Evolutionary conservation across 345 rosid species (phyloP).

Genomic region (Aegle marmelos): DNA sequence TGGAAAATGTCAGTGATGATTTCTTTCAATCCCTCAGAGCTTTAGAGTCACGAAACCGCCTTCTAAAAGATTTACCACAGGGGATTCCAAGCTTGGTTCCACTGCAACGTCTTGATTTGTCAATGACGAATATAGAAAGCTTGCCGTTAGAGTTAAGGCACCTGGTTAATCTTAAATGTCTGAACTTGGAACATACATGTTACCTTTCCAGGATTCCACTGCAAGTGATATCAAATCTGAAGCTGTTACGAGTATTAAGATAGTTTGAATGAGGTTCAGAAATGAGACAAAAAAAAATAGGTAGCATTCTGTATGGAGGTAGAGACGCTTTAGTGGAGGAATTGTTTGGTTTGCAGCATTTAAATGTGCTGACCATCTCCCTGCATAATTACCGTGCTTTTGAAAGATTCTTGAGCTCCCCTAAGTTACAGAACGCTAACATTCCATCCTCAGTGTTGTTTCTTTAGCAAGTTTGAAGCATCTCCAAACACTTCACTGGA

Average conservation of each 20-base stretch:
- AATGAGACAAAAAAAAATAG: no score
- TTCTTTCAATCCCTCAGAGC: conserved; percentile 28
- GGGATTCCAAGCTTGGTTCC: conserved; percentile 12
- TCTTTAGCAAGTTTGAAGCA: background rate
- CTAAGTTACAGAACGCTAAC: background rate
- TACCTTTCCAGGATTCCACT: conserved; percentile 15
- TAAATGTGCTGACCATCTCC: background rate
- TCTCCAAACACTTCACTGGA: background rate
- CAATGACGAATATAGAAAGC: conserved; percentile 1
- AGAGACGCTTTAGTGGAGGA: conserved; percentile 1
- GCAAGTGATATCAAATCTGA: conserved; percentile 2
- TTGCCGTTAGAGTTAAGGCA: conserved; percentile 29
- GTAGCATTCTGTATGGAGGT: no score
- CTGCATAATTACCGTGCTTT: background rate
- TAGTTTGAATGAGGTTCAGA: background rate
- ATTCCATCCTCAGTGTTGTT: background rate
- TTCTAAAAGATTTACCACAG: conserved; percentile 11
- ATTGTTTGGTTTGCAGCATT: conserved; percentile 2
- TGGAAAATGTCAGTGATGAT: background rate
- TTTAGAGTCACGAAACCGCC: background rate
- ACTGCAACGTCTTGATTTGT: conserved; percentile 26
- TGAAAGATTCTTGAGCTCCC: background rate
- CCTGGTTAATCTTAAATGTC: conserved; percentile 19
- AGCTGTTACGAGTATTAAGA: conserved; percentile 9
- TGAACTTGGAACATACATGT: conserved; percentile 10